Evolutionary conservation across 2,329 filamentous ascomycete species (phyloP), one percentile per base, ranked within the genome.

Genomic region (Colletotrichum incanum): DNA sequence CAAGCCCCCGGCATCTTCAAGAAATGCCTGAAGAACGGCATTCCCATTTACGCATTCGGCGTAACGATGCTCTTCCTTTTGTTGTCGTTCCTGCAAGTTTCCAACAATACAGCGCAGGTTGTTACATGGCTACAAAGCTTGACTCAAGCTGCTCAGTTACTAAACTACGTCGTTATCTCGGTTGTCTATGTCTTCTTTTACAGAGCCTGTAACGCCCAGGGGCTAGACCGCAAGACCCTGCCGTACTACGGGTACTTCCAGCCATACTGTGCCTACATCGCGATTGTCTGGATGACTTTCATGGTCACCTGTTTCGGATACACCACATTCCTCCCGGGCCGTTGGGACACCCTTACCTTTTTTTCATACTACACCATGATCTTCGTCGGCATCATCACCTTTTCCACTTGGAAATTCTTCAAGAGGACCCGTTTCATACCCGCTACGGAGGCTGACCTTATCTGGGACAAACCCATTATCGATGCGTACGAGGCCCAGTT

Each of bases 391-490:
- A 85, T 86, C 9, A 77, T 89, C 45, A 80, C 90, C 37, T 92
- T 87, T 77, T 64, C 86, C 26, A 84, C 84, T 76, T 94, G 90
- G 90, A 94, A 93, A 81, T 9, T 93, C 1, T 26, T 90, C 78
- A 89, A 91, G 82, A 84, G 83, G 68, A 93, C 91, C 1, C 85
- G 85, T 71, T 82, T 88, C 63, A 82, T 91, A 23, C 81, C 81
- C 2, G 82, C 90, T 0, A 78, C 83, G 6, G 87, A 93, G 76
- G 85, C 86, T 3, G 90, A 92, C 76, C 83, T 92, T 20, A 82
- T 90, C 52, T 89, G 89, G 89, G 86, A 92, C 76, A 83, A 86
- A n/a, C 89, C 89, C 28, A 76, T 84, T 28, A 88, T 92, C 67
- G 90, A 92, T 71, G 84, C 84, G 0, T 91, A 91, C 73, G 89